phyloP scores from a whole-genome alignment of 805 yeast genomes.

The Pichia membranifaciens region DNA sequence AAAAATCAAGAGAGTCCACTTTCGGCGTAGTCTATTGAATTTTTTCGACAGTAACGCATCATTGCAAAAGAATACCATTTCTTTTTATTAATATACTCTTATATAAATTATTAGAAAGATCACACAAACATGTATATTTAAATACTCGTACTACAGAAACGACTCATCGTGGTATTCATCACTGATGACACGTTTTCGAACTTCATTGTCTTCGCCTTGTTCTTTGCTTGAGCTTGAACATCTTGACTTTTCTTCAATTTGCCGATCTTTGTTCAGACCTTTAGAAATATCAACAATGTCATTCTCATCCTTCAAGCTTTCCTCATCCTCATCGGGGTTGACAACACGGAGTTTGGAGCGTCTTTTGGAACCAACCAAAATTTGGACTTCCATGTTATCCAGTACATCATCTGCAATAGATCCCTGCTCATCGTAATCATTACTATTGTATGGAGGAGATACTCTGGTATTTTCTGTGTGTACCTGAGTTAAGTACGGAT shows the following conservation, averaged over 20 bases:
- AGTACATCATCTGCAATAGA: conserved; percentile 33
- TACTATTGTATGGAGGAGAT: not conserved
- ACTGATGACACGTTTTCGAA: conserved; percentile 24
- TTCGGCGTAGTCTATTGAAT: conserved; percentile 27
- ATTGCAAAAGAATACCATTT: too few relatives aligned
- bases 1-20: conserved; percentile 72
- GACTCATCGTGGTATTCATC: conserved; percentile 19
- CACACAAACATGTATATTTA: not conserved
- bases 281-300: not conserved
- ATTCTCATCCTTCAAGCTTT: not conserved
- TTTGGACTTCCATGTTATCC: conserved; percentile 59
- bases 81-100: too few relatives aligned
- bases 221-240: conserved; percentile 13
- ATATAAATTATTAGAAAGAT: not conserved
- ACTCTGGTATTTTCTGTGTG: not conserved
- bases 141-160: not conserved
- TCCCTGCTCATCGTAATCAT: not conserved
- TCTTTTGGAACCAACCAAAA: conserved; percentile 60
- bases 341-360: conserved; percentile 53
- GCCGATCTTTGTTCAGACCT: not conserved
- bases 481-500: not conserved
- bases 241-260: conserved; percentile 1
- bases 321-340: conserved; percentile 45
- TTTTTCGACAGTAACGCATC: too few relatives aligned
- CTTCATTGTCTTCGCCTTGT: not conserved